Evolutionary conservation across 2,329 filamentous ascomycete genomes (phyloP).

Genomic region (Fusarium irregulare): DNA sequence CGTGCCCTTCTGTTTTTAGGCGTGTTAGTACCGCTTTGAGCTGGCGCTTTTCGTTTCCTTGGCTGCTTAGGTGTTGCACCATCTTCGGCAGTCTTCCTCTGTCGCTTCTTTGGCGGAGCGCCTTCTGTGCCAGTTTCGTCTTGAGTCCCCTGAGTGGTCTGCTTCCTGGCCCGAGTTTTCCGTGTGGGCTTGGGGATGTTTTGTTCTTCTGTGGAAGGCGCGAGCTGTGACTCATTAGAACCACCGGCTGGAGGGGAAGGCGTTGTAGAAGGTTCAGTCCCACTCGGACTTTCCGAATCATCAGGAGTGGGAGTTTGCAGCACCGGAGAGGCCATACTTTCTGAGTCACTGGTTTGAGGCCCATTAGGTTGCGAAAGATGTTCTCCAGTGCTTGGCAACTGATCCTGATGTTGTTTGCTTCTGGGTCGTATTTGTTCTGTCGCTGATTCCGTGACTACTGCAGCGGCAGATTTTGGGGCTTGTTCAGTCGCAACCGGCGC

Average conservation of each 20-base stretch:
- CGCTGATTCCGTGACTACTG: background rate
- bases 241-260: constrained; percentile 18
- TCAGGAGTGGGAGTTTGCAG: constrained; percentile 28
- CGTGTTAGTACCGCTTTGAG: constrained; percentile 42
- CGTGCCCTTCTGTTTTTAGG: constrained; percentile 54
- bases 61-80: constrained; percentile 34
- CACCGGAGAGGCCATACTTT: constrained; percentile 7
- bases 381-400: background rate
- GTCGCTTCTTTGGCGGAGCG: constrained; percentile 50
- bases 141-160: constrained; percentile 20
- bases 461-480: background rate
- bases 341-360: background rate
- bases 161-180: constrained; percentile 37
- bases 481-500: background rate
- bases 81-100: constrained; percentile 46
- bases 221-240: constrained; percentile 17
- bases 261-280: constrained; percentile 29
- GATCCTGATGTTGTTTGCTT: constrained; percentile 18
- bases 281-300: constrained; percentile 24
- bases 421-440: constrained; percentile 7
- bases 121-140: constrained; percentile 29
- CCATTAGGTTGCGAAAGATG: background rate
- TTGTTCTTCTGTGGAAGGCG: constrained; percentile 14
- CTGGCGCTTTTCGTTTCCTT: constrained; percentile 46
- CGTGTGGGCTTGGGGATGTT: constrained; percentile 16